Conservation (phyloP, 2,329 filamentous ascomycete genomes). For the Chaetomiaceae sp. region DNA sequence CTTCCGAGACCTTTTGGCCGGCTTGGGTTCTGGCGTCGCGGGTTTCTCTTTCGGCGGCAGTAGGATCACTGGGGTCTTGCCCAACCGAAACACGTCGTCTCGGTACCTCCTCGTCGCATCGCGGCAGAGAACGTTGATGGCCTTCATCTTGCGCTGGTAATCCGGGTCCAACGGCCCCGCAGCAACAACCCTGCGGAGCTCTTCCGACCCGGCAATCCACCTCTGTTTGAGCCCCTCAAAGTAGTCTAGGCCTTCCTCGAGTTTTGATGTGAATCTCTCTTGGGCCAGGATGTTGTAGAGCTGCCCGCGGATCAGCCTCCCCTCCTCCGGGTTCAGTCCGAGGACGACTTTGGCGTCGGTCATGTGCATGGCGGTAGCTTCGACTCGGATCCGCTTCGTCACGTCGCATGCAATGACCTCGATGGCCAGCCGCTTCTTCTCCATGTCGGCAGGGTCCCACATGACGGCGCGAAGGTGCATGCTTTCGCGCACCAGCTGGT, state of each 20-base stretch:
- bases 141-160: conserved; percentile 54
- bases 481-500: conserved; percentile 60
- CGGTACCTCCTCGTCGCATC: conserved; percentile 75
- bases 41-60: conserved; percentile 34
- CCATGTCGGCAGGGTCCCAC: conserved; percentile 54
- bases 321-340: conserved; percentile 41
- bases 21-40: background rate
- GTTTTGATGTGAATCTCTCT: conserved; percentile 66
- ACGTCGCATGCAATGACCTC: conserved; percentile 79
- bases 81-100: conserved; percentile 56
- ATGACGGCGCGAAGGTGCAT: conserved; percentile 60
- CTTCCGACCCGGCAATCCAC: conserved; percentile 58
- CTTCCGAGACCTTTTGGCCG: background rate
- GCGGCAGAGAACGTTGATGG: conserved; percentile 65
- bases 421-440: conserved; percentile 63
- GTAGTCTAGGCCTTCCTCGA: conserved; percentile 65
- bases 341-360: conserved; percentile 65
- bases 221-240: conserved; percentile 66
- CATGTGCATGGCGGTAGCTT: conserved; percentile 64
- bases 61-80: conserved; percentile 12
- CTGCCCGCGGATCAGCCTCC: conserved; percentile 57
- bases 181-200: conserved; percentile 53
- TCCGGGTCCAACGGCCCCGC: conserved; percentile 48
- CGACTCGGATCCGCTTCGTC: conserved; percentile 68
- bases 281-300: conserved; percentile 63